Evolutionary conservation across 345 rosid genomes (phyloP).

Genomic region (Salix arbutifolia): DNA sequence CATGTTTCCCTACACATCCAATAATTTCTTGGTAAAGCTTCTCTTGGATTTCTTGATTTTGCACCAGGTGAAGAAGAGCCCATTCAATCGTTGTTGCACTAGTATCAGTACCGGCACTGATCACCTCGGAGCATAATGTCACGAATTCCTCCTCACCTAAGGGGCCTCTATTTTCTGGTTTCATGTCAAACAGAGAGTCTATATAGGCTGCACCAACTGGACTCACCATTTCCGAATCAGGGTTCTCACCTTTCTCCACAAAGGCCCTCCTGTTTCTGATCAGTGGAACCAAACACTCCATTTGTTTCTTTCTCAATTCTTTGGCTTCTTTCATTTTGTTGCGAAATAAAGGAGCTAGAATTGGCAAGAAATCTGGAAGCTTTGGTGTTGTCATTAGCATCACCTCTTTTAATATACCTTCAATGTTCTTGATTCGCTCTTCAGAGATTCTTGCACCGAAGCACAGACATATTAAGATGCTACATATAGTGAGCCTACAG

Average conservation of each 20-base stretch:
- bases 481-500: conserved; percentile 23
- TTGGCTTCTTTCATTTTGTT: conserved; percentile 20
- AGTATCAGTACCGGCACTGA: conserved; percentile 95
- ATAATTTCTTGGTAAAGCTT: conserved; percentile 61
- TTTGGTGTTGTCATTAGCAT: conserved; percentile 27
- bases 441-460: conserved; percentile 30
- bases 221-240: conserved; percentile 23
- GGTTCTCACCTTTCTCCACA: conserved; percentile 5
- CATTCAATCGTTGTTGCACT: conserved; percentile 85
- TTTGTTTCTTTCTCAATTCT: conserved; percentile 19
- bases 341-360: conserved; percentile 20
- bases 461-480: conserved; percentile 23
- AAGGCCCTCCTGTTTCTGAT: conserved; percentile 22
- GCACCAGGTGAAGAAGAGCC: conserved; percentile 70
- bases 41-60: conserved; percentile 63
- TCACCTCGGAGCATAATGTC: conserved; percentile 75
- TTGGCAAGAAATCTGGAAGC: conserved; percentile 25
- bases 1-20: conserved; percentile 47
- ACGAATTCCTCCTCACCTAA: conserved; percentile 72
- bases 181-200: conserved; percentile 63
- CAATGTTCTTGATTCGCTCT: conserved; percentile 17
- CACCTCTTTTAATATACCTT: conserved; percentile 19
- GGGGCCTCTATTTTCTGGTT: conserved; percentile 35
- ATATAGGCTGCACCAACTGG: conserved; percentile 85
- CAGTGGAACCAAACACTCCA: conserved; percentile 27